phyloP scores from a whole-genome alignment of 78 protist species.

The Cavenderia fasciculata region DNA sequence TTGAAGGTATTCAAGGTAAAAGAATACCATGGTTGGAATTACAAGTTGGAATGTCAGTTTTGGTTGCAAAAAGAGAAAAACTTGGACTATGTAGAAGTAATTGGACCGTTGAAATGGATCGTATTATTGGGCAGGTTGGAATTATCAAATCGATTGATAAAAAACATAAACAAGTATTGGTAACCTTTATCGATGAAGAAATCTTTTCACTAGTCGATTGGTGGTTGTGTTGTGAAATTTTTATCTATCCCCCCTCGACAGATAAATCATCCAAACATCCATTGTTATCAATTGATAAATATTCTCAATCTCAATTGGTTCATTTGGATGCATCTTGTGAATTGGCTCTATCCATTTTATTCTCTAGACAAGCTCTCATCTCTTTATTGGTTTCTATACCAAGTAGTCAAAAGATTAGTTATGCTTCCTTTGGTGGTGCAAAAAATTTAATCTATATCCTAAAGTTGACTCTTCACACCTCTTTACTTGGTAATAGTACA shows the following conservation, averaged over 20 bases:
- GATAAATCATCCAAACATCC: constrained; percentile 14
- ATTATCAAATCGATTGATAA: constrained; percentile 53
- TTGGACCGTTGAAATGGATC: constrained; percentile 79
- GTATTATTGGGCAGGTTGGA: constrained; percentile 59
- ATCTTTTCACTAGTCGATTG: constrained; percentile 33
- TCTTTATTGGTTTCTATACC: constrained; percentile 44
- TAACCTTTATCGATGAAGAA: constrained; percentile 35
- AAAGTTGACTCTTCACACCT: constrained; percentile 29
- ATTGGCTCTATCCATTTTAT: constrained; percentile 61
- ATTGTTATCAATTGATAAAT: constrained; percentile 45
- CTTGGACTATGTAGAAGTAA: constrained; percentile 24
- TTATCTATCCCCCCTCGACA: constrained; percentile 21
- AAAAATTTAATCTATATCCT: constrained; percentile 56
- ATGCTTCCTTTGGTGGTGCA: constrained; percentile 60
- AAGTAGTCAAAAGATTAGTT: neutral
- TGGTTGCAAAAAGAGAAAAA: constrained; percentile 37
- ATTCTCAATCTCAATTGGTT: constrained; percentile 17
- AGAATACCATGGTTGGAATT: constrained; percentile 24
- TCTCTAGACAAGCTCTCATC: constrained; percentile 40
- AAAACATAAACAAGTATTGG: constrained; percentile 41
- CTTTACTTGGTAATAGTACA: no score
- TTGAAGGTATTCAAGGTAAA: constrained; percentile 55
- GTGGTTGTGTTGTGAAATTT: constrained; percentile 61
- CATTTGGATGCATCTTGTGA: constrained; percentile 50
- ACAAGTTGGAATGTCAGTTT: constrained; percentile 49